Percentiles rank a stretch among this genome's conserved stretches.
Conservation (phyloP, 73 alveolate genomes). For the Blepharisma stoltei region DNA sequence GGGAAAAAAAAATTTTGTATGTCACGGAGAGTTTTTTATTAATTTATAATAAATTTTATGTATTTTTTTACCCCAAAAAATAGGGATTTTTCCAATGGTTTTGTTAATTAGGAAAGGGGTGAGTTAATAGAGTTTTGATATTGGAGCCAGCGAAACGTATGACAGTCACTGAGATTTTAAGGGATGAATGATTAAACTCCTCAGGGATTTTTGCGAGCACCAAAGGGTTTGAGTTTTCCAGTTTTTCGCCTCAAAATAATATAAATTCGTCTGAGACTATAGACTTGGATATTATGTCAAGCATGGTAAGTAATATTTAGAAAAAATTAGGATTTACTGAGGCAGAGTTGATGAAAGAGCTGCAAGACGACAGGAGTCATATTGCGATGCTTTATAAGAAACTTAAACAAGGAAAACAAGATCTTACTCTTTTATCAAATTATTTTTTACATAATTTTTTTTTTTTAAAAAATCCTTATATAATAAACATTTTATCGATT, state of each 20-base stretch:
- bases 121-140: not conserved
- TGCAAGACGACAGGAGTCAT: conserved; percentile 3
- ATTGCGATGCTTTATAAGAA: not conserved
- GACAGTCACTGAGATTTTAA: not conserved
- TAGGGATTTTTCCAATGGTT: too few relatives aligned
- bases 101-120: too few relatives aligned
- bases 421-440: too few relatives aligned
- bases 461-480: too few relatives aligned
- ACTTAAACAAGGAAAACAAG: not conserved
- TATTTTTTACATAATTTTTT: too few relatives aligned
- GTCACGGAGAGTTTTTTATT: too few relatives aligned
- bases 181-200: not conserved
- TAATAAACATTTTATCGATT: too few relatives aligned
- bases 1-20: too few relatives aligned
- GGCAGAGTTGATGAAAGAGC: conserved; percentile 3
- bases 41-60: too few relatives aligned
- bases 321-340: conserved; percentile 26
- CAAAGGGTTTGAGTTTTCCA: too few relatives aligned
- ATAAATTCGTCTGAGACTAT: not conserved
- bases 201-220: not conserved
- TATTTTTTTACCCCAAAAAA: too few relatives aligned
- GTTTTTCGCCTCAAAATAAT: too few relatives aligned
- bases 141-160: conserved; percentile 1
- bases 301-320: conserved; percentile 5
- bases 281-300: conserved; percentile 1